Evolutionary conservation across 1,284 basidiomycete genomes (phyloP), one percentile per base, ranked within the genome.

Genomic region (Porogramme epimiltina): DNA sequence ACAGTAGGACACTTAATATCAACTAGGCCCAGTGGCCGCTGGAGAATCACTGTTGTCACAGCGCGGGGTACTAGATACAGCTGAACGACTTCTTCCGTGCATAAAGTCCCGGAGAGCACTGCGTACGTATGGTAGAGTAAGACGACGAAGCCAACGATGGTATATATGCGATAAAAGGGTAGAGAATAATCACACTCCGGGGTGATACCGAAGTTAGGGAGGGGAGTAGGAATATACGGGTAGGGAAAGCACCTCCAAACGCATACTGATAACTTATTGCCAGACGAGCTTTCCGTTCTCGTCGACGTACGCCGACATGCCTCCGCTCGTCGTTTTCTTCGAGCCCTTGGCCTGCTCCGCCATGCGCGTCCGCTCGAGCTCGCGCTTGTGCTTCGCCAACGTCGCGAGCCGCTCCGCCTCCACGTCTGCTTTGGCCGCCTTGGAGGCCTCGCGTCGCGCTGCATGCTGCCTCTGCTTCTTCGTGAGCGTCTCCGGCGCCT

Each of bases 381-480:
- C 81, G 43, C 80, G 75, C 62, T 80, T 80, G 66, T 91, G 87
- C 56, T 74, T 67, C 5, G 78, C 79, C 6, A 89, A 72, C 22
- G 66, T 68, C 5, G 76, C 75, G 19, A 78, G 63, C 34, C 85
- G 72, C 42, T 80, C 74, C 4, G 64, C 67, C 62, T 89, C 89
- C 0, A 72, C 73, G 0, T 79, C 81, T 0, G 70, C 78, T 62
- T 83, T 87, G 6, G 70, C 75, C 3, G 75, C 71, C 63, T 88
- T 89, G 53, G 74, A 63, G 0, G 77, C 77, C 23, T 87, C 86
- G 3, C 78, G 73, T 62, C 74, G 79, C 48, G 77, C 76, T 15
- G 79, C 81, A 58, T 88, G 87, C 64, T 90, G 86, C 16, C 87
- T 77, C 64, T 89, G 83, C 43, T 78, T 78, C 70, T 91, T 88